phyloP scores from a whole-genome alignment of 768 basidiomycete genomes.

The Atractiella rhizophila region DNA sequence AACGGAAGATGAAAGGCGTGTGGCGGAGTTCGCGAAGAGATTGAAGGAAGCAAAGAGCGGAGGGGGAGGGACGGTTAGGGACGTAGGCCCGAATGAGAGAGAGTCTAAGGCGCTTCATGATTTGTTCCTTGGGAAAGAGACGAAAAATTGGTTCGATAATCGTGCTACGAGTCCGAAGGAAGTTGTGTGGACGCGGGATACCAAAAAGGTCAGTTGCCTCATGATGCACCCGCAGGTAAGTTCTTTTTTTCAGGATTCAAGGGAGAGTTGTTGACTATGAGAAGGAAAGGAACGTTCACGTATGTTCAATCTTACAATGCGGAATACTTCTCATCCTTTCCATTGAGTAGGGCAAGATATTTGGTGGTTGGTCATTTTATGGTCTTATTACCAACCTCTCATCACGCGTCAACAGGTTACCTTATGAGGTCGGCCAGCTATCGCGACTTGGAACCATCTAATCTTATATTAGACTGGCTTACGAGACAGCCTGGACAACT shows the following conservation, averaged over 20 bases:
- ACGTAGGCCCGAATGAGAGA: slow-evolving; percentile 1
- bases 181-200: slow-evolving; percentile 5
- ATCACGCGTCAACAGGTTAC: neutral
- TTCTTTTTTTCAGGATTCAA: slow-evolving; percentile 4
- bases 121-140: slow-evolving; percentile 1
- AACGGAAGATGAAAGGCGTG: slow-evolving; percentile 9
- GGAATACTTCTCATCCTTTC: neutral
- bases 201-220: slow-evolving; percentile 1
- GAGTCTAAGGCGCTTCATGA: slow-evolving; percentile 2
- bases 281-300: neutral
- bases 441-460: slow-evolving; percentile 4
- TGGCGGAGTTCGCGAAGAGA: slow-evolving; percentile 14
- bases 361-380: neutral
- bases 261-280: slow-evolving; percentile 1
- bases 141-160: neutral
- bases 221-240: slow-evolving; percentile 6
- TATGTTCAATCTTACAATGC: neutral
- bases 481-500: slow-evolving; percentile 14
- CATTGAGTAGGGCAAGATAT: neutral
- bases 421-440: neutral
- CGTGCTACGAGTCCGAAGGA: slow-evolving; percentile 2
- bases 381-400: neutral
- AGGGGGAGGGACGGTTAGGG: neutral
- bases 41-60: slow-evolving; percentile 11
- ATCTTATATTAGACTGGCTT: slow-evolving; percentile 1